phyloP scores from a whole-genome alignment of 2,329 filamentous ascomycete species.

The Phaeosphaeriaceae sp. region DNA sequence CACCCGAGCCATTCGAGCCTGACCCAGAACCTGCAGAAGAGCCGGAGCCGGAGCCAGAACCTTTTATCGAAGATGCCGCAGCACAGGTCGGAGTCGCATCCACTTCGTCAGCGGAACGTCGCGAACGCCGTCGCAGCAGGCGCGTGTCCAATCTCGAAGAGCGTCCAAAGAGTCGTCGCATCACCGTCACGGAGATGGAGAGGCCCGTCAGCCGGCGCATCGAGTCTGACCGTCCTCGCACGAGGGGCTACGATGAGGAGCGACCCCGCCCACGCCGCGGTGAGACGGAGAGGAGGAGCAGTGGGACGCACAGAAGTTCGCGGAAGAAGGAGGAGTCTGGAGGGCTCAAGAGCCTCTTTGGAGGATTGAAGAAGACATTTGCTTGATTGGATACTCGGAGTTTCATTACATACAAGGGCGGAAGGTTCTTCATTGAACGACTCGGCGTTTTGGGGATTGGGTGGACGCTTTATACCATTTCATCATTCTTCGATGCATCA shows the following conservation, averaged over 20 bases:
- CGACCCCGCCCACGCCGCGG: slow-evolving; percentile 28
- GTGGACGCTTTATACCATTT: slow-evolving; percentile 24
- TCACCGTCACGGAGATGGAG: slow-evolving; percentile 42
- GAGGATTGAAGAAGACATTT: slow-evolving; percentile 42
- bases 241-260: slow-evolving; percentile 34
- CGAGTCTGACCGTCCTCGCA: slow-evolving; percentile 37
- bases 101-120: slow-evolving; percentile 38
- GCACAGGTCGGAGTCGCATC: slow-evolving; percentile 35
- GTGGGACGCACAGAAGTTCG: slow-evolving; percentile 17
- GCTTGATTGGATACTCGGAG: slow-evolving; percentile 16
- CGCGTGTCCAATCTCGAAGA: slow-evolving; percentile 40
- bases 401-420: slow-evolving; percentile 3
- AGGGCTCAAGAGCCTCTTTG: slow-evolving; percentile 40
- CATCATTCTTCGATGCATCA: background rate
- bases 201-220: slow-evolving; percentile 35
- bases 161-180: slow-evolving; percentile 38
- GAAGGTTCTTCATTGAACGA: slow-evolving; percentile 18
- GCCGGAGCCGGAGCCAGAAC: slow-evolving; percentile 14
- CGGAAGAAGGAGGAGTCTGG: slow-evolving; percentile 42
- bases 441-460: slow-evolving; percentile 16
- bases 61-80: slow-evolving; percentile 33
- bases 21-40: slow-evolving; percentile 18
- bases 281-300: slow-evolving; percentile 31
- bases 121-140: slow-evolving; percentile 31
- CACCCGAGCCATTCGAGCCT: slow-evolving; percentile 29